These are phyloP conservation scores for Huiozyma sinensis DNA, from an alignment of 805 yeast species.

Conservation along the genomic window DNA sequence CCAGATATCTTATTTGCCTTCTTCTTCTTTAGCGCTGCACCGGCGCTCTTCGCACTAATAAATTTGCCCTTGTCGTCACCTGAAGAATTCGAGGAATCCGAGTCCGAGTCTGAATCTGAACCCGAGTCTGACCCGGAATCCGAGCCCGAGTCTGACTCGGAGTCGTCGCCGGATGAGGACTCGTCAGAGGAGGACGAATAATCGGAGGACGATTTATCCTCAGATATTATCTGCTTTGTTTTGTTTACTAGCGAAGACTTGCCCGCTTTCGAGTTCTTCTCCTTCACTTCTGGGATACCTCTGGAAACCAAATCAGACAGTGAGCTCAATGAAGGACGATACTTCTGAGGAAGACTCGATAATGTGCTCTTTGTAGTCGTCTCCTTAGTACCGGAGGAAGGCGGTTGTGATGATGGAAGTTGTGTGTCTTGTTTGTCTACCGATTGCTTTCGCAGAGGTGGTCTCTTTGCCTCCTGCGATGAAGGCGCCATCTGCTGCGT, in stretches of 20 bases:
- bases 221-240: neutral
- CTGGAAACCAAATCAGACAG: slow-evolving; percentile 49
- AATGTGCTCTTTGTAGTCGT: slow-evolving; percentile 4
- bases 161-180: neutral
- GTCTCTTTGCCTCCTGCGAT: slow-evolving; percentile 1
- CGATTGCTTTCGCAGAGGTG: neutral
- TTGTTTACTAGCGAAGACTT: neutral
- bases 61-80: slow-evolving; percentile 26
- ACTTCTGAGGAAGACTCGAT: slow-evolving; percentile 18
- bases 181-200: neutral
- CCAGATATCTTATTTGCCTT: slow-evolving; percentile 24
- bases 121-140: slow-evolving; percentile 4
- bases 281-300: slow-evolving; percentile 61
- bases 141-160: slow-evolving; percentile 1
- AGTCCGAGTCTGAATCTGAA: slow-evolving; percentile 6
- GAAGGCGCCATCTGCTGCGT: slow-evolving; percentile 10
- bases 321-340: slow-evolving; percentile 38
- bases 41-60: slow-evolving; percentile 37
- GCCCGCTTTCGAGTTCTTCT: slow-evolving; percentile 19
- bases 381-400: neutral
- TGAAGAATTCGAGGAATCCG: slow-evolving; percentile 14
- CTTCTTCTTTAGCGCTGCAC: slow-evolving; percentile 30
- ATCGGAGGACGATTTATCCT: neutral
- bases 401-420: slow-evolving; percentile 5
- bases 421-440: neutral